Conservation (phyloP, 1,139 yeast genomes). For the Scheffersomyces segobiensis region DNA sequence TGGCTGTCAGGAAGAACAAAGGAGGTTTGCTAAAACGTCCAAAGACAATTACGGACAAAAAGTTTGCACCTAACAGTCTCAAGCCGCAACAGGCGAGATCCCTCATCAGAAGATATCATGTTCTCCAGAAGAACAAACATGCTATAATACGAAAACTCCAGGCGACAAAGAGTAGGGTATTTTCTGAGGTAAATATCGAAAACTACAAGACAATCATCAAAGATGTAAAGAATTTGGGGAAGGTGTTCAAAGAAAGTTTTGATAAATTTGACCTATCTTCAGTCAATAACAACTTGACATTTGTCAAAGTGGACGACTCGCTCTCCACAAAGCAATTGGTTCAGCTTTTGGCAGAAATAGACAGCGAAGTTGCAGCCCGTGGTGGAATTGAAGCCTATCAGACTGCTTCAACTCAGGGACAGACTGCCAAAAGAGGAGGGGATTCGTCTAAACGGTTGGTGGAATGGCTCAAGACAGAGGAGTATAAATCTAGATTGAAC, state of each 20-base stretch:
- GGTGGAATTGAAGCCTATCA: slow-evolving; percentile 82
- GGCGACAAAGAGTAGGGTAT: slow-evolving; percentile 8
- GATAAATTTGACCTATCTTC: not conserved
- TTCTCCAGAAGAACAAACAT: slow-evolving; percentile 52
- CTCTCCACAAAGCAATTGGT: slow-evolving; percentile 16
- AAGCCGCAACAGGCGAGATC: slow-evolving; percentile 70
- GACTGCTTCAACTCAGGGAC: slow-evolving; percentile 86
- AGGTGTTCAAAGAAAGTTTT: not conserved
- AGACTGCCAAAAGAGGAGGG: slow-evolving; percentile 75
- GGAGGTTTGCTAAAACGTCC: slow-evolving; percentile 23
- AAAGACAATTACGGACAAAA: slow-evolving; percentile 19
- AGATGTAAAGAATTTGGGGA: slow-evolving; percentile 1
- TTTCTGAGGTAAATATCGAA: slow-evolving; percentile 22
- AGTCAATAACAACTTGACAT: not conserved
- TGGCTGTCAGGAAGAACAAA: slow-evolving; percentile 11
- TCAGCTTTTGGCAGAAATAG: slow-evolving; percentile 50
- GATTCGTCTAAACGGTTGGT: slow-evolving; percentile 80
- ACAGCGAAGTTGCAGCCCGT: slow-evolving; percentile 55
- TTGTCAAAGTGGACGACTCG: not conserved
- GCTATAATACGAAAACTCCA: slow-evolving; percentile 31
- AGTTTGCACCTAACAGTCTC: slow-evolving; percentile 31
- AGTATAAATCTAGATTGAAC: slow-evolving; percentile 12
- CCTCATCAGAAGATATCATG: slow-evolving; percentile 68
- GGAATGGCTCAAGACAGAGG: slow-evolving; percentile 55
- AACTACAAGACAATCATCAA: slow-evolving; percentile 21